Evolutionary conservation across 2,329 filamentous ascomycete species (phyloP), one percentile per base, ranked within the genome.

Genomic region (Alternaria brassicicola): DNA sequence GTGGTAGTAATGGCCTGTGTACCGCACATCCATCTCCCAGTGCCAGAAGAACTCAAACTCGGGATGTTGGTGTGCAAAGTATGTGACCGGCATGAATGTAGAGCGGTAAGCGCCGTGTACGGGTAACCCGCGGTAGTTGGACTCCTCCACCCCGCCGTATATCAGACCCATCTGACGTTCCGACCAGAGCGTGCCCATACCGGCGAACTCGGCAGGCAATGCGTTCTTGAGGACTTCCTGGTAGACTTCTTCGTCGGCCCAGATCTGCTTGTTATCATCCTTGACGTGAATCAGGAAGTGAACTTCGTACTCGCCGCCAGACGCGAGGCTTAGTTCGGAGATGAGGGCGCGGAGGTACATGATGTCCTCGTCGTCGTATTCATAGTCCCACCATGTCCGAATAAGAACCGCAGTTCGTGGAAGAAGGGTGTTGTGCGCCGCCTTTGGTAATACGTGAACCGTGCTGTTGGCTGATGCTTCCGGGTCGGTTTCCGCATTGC

Each of bases 1-100:
- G 70, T 93, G 89, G 76, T 93, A 93, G 80, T 91, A 94, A 78
- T 97, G 92, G 33, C 93, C 92, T 0, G 90, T 95, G 76, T 96
- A 96, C 28, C 92, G 88, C 42, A 93, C 87, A 70, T 97, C 93
- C 89, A 96, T 94, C 77, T 97, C 93, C 91, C 93, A 96, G 66
- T 96, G 91, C 93, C 93, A 97, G 77, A 93, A 92, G 78, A 88
- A 91, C 46, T 96, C 92, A 72, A 93, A 97, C 75, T 96, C 93
- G 1, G 91, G 90, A 76, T 97, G 93, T 69, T 87, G 85, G 71
- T 93, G 88, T 6, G 93, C 91, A 75, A 98, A 98, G 77, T 94
- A 91, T 72, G 97, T 93, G 81, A 98, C 88, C 0, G 93, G 92
- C 92, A 98, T 96, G 69, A 93, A 92, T 9, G 95, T 86, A 53